A percentile compares a stretch with the other conserved stretches of the same genome.
These are phyloP conservation scores for Blastocystis sp. DNA, from an alignment of 352 stramenopile genomes.

Conservation along the genomic window DNA sequence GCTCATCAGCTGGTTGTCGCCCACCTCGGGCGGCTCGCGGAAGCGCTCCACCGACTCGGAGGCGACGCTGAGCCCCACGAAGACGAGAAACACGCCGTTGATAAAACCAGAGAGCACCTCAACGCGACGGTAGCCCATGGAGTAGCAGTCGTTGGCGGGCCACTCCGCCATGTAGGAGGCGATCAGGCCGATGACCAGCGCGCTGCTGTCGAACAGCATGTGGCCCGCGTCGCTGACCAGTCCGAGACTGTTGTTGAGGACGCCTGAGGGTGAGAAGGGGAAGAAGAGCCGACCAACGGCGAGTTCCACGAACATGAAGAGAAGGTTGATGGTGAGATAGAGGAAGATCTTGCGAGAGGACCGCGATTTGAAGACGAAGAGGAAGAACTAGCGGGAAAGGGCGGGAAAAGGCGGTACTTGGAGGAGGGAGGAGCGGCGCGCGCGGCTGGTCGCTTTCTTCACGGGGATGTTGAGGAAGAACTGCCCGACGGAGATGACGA, in stretches of 20 bases:
- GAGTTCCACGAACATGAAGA: conserved; percentile 84
- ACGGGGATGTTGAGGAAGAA: conserved; percentile 9
- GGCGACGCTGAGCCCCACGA: conserved; percentile 81
- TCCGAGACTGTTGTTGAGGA: conserved; percentile 81
- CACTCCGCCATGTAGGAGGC: conserved; percentile 80
- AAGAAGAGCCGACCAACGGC: conserved; percentile 72
- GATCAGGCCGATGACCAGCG: conserved; percentile 80
- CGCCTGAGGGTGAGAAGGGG: conserved; percentile 54
- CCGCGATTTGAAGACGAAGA: conserved; percentile 20
- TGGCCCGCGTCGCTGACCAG: conserved; percentile 82
- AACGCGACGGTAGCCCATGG: conserved; percentile 82
- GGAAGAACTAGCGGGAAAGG: conserved; percentile 14
- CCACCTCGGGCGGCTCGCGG: conserved; percentile 78
- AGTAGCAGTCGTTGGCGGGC: conserved; percentile 77
- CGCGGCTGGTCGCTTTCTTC: background rate
- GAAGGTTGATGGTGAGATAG: conserved; percentile 80
- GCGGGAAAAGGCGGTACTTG: background rate
- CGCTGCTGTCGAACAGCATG: conserved; percentile 85
- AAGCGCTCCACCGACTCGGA: conserved; percentile 78
- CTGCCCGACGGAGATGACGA: conserved; percentile 35
- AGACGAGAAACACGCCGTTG: conserved; percentile 80
- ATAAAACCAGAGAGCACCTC: conserved; percentile 83
- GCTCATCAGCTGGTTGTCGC: conserved; percentile 81
- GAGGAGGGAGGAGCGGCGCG: background rate
- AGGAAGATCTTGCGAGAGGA: conserved; percentile 81